Base-by-base conservation (phyloP, 129 eudicot species). In the Mikania micrantha region DNA sequence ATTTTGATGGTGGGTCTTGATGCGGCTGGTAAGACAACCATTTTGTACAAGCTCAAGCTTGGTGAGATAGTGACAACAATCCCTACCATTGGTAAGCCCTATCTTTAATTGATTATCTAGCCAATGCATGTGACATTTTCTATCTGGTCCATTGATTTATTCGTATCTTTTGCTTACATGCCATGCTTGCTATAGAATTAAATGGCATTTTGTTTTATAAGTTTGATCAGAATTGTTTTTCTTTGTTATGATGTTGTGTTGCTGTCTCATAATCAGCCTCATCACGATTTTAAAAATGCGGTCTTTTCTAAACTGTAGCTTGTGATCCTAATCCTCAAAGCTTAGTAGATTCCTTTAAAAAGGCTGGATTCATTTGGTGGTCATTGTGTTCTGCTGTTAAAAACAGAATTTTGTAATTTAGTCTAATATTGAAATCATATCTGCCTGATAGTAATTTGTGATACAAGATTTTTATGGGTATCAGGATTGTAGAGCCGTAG, bases 11-110 rank as follows among this genome's bases (percentile, higher is more conserved):
- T 83, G 77, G 88, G 88, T 79, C 88, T 83, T 29, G 88, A 83
- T 77, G 88, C 88, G 0, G 88, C 85, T 83, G 85, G 85, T 84
- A 84, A 77, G 80, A 84, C 88, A 16, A 84, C 88, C 76, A 84
- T 84, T 42, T 70, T 84, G 85, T 84, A 83, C 85, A 83, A 83
- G 76, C 84, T 83, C 79, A 83, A 83, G 80, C 84, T 83, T 63
- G 88, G 88, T 45, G 88, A 83, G 80, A 83, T 83, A 71, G 88
- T 83, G 67, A 83, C 88, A 10, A 83, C 88, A 35, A 83, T 83
- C 70, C 85, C 85, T 35, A 80, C 88, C 59, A 84, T 80, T 25
- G 88, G 88, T 84, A 88, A 65, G 95, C 48, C 73, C 38, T 56
- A 40, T 45, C 34, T 34, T 9, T 12, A 25, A 32, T 36, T 9